These are phyloP conservation scores for Kluyveromyces dobzhanskii DNA, from an alignment of 805 yeast genomes.

Conservation along the genomic window DNA sequence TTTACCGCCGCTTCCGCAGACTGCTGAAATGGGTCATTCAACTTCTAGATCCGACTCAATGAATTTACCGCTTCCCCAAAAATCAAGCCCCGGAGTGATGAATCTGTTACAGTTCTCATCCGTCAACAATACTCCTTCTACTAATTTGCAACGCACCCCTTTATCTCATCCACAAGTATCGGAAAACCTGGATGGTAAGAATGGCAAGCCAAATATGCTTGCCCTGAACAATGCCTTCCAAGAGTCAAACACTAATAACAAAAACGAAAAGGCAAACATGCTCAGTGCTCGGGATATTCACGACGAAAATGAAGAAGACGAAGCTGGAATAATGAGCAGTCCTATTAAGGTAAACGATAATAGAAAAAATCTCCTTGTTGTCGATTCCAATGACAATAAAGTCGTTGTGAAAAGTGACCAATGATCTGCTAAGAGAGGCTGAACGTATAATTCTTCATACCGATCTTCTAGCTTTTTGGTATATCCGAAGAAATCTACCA, in stretches of 20 bases:
- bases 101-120: constrained; percentile 75
- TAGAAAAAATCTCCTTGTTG: not conserved
- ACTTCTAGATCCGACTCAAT: constrained; percentile 1
- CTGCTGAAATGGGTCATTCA: not conserved
- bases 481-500: no score
- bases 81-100: constrained; percentile 72
- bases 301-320: not conserved
- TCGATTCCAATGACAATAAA: not conserved
- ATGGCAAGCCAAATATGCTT: not conserved
- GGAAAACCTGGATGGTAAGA: not conserved
- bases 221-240: not conserved
- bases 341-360: constrained; percentile 1
- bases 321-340: constrained; percentile 3
- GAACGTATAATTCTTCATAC: no score
- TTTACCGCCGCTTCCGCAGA: constrained; percentile 6
- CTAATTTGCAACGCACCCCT: constrained; percentile 7
- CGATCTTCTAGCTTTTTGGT: no score
- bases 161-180: not conserved
- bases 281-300: not conserved
- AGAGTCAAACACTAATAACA: constrained; percentile 2
- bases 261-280: constrained; percentile 5
- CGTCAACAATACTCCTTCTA: constrained; percentile 28
- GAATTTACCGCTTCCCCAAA: not conserved
- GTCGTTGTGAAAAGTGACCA: not conserved
- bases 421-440: no score